phyloP scores from a whole-genome alignment of 2,329 filamentous ascomycete genomes.

The Rosellinia necatrix region DNA sequence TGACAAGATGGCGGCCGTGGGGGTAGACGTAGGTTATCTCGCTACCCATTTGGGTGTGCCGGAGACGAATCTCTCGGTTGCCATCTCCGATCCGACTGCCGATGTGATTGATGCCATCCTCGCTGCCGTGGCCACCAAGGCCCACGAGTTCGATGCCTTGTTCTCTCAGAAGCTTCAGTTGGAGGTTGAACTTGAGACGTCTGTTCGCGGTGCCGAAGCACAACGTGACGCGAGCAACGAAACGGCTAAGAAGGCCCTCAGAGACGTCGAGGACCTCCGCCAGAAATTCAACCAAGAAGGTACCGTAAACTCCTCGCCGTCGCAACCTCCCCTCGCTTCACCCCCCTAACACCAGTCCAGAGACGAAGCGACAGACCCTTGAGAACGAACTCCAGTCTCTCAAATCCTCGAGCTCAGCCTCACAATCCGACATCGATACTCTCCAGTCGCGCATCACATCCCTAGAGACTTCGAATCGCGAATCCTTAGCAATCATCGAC shows the following conservation, averaged over 20 bases:
- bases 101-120: conserved; percentile 80
- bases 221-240: conserved; percentile 81
- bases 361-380: conserved; percentile 73
- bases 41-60: conserved; percentile 73
- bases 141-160: conserved; percentile 79
- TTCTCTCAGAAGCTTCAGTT: conserved; percentile 86
- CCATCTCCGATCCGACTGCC: conserved; percentile 71
- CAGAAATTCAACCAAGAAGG: conserved; percentile 83
- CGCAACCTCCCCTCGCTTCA: neutral
- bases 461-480: conserved; percentile 89
- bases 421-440: conserved; percentile 74
- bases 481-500: conserved; percentile 86
- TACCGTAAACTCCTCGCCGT: conserved; percentile 50
- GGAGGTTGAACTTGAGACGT: conserved; percentile 92
- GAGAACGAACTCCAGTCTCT: conserved; percentile 82
- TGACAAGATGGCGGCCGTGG: conserved; percentile 61
- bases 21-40: conserved; percentile 73
- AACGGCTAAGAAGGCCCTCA: conserved; percentile 79
- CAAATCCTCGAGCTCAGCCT: conserved; percentile 74
- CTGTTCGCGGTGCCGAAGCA: conserved; percentile 80
- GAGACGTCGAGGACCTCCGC: conserved; percentile 80
- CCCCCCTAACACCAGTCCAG: conserved; percentile 48
- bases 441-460: conserved; percentile 83
- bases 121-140: conserved; percentile 74
- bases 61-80: conserved; percentile 63